Evolutionary conservation across 164 flowering plant species (phyloP).

Genomic region (Malania oleifera): DNA sequence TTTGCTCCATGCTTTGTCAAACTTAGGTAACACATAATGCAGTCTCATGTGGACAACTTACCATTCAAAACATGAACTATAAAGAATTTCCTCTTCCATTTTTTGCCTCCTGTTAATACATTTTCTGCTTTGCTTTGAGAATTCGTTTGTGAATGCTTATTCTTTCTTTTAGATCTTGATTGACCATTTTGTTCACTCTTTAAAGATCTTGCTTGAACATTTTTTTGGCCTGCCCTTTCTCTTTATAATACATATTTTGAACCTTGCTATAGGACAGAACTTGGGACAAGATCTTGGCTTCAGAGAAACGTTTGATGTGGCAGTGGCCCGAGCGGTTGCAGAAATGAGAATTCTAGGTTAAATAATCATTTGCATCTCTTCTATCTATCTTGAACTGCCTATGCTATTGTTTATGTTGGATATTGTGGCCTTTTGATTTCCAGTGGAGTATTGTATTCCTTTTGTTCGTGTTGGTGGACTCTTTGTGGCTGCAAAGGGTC

Average conservation of each 20-base stretch:
- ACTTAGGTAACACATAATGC: too few species aligned
- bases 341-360: conserved; percentile 90
- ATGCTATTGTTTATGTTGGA: not conserved
- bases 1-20: too few species aligned
- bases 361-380: not conserved
- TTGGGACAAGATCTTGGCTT: conserved; percentile 56
- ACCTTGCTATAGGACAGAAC: conserved; percentile 56
- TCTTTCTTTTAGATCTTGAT: too few species aligned
- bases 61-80: too few species aligned
- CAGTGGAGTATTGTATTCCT: conserved; percentile 93
- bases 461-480: conserved; percentile 91
- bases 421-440: conserved; percentile 10
- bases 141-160: too few species aligned
- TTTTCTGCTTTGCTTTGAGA: not conserved
- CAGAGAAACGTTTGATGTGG: conserved; percentile 84
- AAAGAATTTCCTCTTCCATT: not conserved
- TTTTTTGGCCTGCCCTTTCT: not conserved
- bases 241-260: not conserved
- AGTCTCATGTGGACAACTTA: too few species aligned
- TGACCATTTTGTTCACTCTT: too few species aligned
- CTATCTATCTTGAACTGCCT: not conserved
- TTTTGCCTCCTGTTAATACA: not conserved
- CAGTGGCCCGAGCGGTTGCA: conserved; percentile 96
- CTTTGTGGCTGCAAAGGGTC: conserved; percentile 96
- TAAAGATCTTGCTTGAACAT: not conserved